These are phyloP conservation scores for Maudiozyma barnettii DNA, from an alignment of 805 yeast species.

Conservation along the genomic window DNA sequence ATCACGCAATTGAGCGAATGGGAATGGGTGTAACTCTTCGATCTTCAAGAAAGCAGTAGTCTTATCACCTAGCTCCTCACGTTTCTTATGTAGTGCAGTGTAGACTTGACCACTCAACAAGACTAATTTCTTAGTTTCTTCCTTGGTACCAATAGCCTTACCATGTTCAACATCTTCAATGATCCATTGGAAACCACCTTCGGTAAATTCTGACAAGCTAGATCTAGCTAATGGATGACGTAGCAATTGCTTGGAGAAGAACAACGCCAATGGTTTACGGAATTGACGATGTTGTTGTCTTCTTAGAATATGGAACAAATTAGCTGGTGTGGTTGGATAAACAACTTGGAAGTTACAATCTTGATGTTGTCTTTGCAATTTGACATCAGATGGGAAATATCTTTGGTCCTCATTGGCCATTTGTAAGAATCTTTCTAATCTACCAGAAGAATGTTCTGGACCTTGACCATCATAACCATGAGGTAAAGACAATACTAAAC, in stretches of 20 bases:
- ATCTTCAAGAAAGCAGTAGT: conserved; percentile 80
- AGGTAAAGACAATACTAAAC: conserved; percentile 88
- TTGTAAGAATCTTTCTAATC: conserved; percentile 94
- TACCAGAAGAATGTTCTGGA: conserved; percentile 97
- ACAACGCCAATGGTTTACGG: conserved; percentile 78
- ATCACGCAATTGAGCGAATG: conserved; percentile 87
- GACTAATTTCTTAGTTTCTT: conserved; percentile 79
- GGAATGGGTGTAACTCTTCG: conserved; percentile 98
- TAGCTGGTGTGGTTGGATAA: conserved; percentile 96
- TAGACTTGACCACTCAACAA: conserved; percentile 89
- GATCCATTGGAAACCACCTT: conserved; percentile 89
- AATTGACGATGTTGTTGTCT: conserved; percentile 99
- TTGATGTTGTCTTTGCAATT: conserved; percentile 94
- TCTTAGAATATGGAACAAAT: conserved; percentile 90
- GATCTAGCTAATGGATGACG: conserved; percentile 98
- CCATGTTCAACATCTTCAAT: conserved; percentile 88
- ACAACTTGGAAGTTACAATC: conserved; percentile 97
- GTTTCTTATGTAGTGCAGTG: conserved; percentile 83
- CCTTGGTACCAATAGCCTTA: conserved; percentile 62
- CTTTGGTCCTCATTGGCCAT: conserved; percentile 94
- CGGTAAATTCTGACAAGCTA: conserved; percentile 71
- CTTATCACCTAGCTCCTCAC: conserved; percentile 66
- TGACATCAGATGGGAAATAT: conserved; percentile 79
- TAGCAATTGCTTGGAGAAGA: conserved; percentile 88
- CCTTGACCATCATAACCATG: conserved; percentile 99